Evolutionary conservation across 169 alveolate species (phyloP), one percentile per base, ranked within the genome.

Genomic region (Plasmodium ovale): DNA sequence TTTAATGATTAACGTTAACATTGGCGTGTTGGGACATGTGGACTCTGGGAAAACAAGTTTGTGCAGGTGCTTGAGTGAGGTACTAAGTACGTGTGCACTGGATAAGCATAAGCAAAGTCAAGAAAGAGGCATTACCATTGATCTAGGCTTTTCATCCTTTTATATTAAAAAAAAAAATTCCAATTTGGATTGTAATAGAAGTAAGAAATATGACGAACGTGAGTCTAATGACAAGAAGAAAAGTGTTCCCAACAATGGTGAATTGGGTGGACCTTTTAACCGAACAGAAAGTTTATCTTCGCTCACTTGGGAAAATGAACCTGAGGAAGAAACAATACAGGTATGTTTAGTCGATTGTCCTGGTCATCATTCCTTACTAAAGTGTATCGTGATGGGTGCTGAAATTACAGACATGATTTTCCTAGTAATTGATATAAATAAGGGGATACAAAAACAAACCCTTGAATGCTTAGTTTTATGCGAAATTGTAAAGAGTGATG

Each of bases 291-390:
- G 92, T 92, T 31, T 97, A 96, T 33, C 95, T 82, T 2, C 7
- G 42, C 70, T 72, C 6, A n/a, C n/a, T 4, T 21, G 7, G 2
- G 27, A 54, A 23, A 89, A 72, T 71, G 64, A 67, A n/a, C 42
- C 70, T 54, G 59, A 69, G 58, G 58, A 65, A 31, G 72, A 91
- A 72, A 65, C 56, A 84, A 74, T 95, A 54, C 96, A 96, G 88
- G 85, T 97, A 56, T 97, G 98, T 14, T 88, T 97, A 51, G 98
- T 97, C 7, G 99, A 97, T 93, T 97, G 99, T 54, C 99, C 99
- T 9, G 99, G 99, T 1, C 99, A 97, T 89, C 98, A 98, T 19
- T 94, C 98, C n/a, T 84, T 96, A 49, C 93, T 97, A 60, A 95
- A 95, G 73, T 96, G 98, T 3, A 95, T 97, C 19, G 94, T 97